Evolutionary conservation across 768 basidiomycete species (phyloP).

Genomic region (Gautieria morchelliformis): DNA sequence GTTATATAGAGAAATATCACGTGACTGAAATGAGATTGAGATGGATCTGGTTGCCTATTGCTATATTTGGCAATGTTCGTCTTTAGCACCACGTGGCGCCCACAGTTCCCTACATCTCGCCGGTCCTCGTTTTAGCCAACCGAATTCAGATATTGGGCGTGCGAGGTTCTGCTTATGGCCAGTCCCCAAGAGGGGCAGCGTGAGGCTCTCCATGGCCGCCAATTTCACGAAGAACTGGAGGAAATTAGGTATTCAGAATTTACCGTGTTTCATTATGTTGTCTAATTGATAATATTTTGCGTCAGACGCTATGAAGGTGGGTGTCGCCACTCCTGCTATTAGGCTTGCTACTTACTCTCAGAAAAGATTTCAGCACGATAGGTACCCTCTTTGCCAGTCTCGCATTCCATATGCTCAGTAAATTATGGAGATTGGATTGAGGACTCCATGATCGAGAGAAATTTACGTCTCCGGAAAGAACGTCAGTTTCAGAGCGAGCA

Average conservation of each 20-base stretch:
- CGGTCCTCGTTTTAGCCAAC: too few species aligned
- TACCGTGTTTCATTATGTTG: background rate
- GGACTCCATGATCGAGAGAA: slow-evolving; percentile 84
- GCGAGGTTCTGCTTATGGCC: background rate
- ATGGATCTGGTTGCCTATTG: too few species aligned
- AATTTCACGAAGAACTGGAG: background rate
- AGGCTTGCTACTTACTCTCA: background rate
- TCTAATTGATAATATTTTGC: background rate
- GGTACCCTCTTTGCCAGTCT: background rate
- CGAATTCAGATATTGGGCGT: too few species aligned
- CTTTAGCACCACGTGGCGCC: too few species aligned
- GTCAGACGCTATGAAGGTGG: background rate
- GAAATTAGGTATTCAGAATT: background rate
- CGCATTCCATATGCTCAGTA: slow-evolving; percentile 11
- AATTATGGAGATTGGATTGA: slow-evolving; percentile 81
- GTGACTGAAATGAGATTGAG: too few species aligned
- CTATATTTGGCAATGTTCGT: too few species aligned
- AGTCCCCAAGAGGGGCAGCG: background rate
- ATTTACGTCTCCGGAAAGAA: slow-evolving; percentile 59
- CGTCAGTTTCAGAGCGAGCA: slow-evolving; percentile 32
- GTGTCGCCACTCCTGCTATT: background rate
- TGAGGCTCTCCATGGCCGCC: background rate
- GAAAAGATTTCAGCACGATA: background rate
- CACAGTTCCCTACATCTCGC: too few species aligned
- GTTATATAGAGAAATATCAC: too few species aligned